phyloP scores from a whole-genome alignment of 768 basidiomycete species.

The Auricularia sp. region DNA sequence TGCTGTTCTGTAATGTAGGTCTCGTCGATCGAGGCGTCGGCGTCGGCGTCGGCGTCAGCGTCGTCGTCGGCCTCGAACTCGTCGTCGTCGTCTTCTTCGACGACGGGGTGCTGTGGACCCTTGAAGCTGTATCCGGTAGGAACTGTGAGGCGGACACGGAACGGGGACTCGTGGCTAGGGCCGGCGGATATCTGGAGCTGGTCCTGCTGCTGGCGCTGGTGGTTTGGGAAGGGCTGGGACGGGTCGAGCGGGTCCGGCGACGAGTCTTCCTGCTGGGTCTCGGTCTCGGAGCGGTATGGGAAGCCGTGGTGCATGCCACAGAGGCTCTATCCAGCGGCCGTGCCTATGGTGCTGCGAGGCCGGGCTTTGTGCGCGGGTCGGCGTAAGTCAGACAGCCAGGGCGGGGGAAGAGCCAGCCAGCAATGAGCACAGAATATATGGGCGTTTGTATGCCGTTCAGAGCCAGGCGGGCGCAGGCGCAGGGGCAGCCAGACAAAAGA shows the following conservation, averaged over 20 bases:
- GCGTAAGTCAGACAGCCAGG: too few species aligned
- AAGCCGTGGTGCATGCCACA: not conserved
- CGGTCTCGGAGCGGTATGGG: not conserved
- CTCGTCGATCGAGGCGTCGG: conserved; percentile 9
- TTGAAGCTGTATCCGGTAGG: not conserved
- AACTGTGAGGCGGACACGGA: not conserved
- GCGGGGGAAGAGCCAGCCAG: too few species aligned
- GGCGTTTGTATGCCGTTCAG: too few species aligned
- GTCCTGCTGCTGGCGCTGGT: conserved; percentile 3
- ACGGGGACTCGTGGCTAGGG: not conserved
- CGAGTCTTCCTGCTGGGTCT: not conserved
- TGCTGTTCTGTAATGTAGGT: conserved; percentile 1
- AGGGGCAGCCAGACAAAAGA: too few species aligned
- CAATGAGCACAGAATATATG: too few species aligned
- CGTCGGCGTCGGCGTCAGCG: conserved; percentile 1
- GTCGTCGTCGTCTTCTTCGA: conserved; percentile 3
- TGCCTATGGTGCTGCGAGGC: not conserved
- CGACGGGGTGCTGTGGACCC: conserved; percentile 1
- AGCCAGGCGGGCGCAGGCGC: too few species aligned
- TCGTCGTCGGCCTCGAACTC: not conserved
- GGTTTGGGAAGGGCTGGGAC: not conserved
- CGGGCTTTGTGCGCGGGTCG: too few species aligned
- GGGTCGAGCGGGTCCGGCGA: not conserved
- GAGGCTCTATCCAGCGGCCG: not conserved
- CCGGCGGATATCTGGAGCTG: not conserved